Evolutionary conservation across 179 eudicot genomes (phyloP).

Genomic region (Nepenthes alata): DNA sequence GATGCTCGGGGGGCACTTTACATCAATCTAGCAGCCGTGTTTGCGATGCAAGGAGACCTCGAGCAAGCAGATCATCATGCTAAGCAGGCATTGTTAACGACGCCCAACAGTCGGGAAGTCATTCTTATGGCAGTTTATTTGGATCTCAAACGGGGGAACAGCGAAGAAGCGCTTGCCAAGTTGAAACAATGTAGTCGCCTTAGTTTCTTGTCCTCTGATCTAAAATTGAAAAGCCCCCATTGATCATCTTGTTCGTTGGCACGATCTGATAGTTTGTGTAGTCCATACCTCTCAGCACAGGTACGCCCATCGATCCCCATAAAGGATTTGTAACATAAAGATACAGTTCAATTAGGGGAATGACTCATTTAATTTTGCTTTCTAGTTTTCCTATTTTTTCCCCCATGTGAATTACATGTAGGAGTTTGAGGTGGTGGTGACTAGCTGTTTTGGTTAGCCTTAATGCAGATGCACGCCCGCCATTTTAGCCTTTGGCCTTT

Average conservation of each 20-base stretch:
- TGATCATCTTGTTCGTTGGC: conserved; percentile 22
- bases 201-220: conserved; percentile 39
- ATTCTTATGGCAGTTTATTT: conserved; percentile 49
- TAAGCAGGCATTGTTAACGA: conserved; percentile 30
- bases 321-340: conserved; percentile 65
- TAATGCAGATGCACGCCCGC: too few species aligned
- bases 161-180: conserved; percentile 50
- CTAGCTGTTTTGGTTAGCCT: too few species aligned
- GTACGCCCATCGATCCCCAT: conserved; percentile 37
- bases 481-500: too few species aligned
- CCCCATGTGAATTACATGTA: neutral
- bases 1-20: conserved; percentile 65
- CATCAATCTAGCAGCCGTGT: conserved; percentile 51
- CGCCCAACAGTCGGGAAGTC: conserved; percentile 57
- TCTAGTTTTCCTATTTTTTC: neutral
- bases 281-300: conserved; percentile 30
- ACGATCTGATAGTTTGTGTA: conserved; percentile 17
- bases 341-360: conserved; percentile 48
- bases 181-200: conserved; percentile 49
- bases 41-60: conserved; percentile 51
- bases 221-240: conserved; percentile 23
- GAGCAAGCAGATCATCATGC: conserved; percentile 55
- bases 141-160: conserved; percentile 55
- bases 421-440: neutral
- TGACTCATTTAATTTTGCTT: conserved; percentile 10